These are phyloP conservation scores for Eucalyptus brandiana DNA, from an alignment of 345 rosid genomes.

Conservation along the genomic window DNA sequence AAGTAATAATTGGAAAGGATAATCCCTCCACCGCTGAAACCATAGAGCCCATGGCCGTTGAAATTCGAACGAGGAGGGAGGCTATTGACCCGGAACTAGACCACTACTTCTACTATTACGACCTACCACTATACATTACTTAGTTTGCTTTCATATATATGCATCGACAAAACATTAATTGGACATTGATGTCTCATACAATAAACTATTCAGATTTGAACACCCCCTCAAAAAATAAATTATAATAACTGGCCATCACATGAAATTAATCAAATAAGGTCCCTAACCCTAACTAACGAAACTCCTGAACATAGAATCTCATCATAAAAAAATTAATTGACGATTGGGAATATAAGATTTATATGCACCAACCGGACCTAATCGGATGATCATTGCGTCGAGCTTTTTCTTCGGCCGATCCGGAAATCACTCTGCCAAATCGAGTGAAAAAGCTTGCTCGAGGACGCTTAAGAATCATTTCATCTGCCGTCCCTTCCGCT, in stretches of 20 bases:
- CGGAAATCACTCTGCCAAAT: background rate
- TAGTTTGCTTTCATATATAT: too few relatives aligned
- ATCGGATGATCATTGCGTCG: background rate
- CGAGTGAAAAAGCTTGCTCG: background rate
- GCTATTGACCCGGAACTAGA: background rate
- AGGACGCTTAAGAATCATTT: background rate
- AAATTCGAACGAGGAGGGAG: background rate
- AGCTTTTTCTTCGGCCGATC: background rate
- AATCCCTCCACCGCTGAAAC: background rate
- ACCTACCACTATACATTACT: background rate
- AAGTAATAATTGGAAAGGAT: background rate
- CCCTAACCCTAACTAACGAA: background rate
- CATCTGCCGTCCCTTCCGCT: background rate
- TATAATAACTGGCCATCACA: background rate
- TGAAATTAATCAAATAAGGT: background rate
- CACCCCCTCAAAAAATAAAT: background rate
- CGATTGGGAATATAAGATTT: too few relatives aligned
- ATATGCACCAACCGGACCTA: background rate
- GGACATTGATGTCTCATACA: background rate
- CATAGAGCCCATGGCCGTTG: background rate
- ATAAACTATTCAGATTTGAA: background rate
- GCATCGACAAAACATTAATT: background rate
- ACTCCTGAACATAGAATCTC: background rate
- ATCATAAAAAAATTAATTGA: background rate
- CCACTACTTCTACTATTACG: background rate